Evolutionary conservation across 352 stramenopile genomes (phyloP).

Genomic region (Thraustochytrium striatum): DNA sequence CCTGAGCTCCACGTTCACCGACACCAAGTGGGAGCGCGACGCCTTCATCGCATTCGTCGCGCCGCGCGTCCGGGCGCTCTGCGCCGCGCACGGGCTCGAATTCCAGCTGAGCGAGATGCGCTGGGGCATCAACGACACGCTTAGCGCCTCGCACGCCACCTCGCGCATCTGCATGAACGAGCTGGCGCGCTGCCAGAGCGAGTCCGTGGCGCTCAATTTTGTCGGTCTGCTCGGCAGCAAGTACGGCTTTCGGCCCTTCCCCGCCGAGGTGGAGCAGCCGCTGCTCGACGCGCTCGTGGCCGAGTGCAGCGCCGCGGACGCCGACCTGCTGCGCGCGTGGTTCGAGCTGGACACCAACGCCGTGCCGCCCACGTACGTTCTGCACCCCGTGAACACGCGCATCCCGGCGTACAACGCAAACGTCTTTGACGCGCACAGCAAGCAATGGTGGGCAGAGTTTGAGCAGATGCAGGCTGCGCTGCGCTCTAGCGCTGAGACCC

Average conservation of each 20-base stretch:
- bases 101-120: slow-evolving; percentile 47
- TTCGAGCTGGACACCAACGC: slow-evolving; percentile 32
- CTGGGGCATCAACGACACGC: slow-evolving; percentile 22
- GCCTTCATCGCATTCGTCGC: slow-evolving; percentile 21
- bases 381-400: slow-evolving; percentile 8
- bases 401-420: slow-evolving; percentile 7
- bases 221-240: slow-evolving; percentile 33
- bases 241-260: slow-evolving; percentile 39
- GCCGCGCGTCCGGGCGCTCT: background rate
- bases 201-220: background rate
- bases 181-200: background rate
- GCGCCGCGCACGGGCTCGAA: background rate
- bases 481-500: background rate
- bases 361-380: background rate
- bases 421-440: background rate
- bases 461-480: slow-evolving; percentile 27
- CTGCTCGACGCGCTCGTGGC: background rate
- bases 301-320: background rate
- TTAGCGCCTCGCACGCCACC: slow-evolving; percentile 15
- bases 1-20: slow-evolving; percentile 37
- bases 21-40: slow-evolving; percentile 17
- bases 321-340: background rate
- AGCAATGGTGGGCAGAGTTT: slow-evolving; percentile 30
- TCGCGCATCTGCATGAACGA: slow-evolving; percentile 23
- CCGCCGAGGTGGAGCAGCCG: slow-evolving; percentile 10